These are phyloP conservation scores for Penicillium turbatum DNA, from an alignment of 495 filamentous ascomycete species.

Conservation along the genomic window DNA sequence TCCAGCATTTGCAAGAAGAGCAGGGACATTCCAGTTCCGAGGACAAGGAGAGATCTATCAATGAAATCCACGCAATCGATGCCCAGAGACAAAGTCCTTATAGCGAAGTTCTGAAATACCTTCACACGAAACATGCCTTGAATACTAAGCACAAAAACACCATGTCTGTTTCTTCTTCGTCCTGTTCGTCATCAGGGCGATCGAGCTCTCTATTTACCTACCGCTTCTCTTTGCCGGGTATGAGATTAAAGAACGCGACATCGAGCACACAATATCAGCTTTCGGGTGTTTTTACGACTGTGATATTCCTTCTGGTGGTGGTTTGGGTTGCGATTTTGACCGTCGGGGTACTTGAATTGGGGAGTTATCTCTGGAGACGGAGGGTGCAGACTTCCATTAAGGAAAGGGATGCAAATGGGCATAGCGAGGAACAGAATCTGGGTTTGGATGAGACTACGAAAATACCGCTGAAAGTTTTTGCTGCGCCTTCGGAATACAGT, in stretches of 20 bases:
- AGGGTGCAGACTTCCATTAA: not conserved
- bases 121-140: not conserved
- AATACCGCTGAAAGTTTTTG: slow-evolving; percentile 3
- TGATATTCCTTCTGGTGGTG: slow-evolving; percentile 21
- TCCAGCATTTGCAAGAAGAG: not conserved
- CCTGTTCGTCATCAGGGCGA: slow-evolving; percentile 3
- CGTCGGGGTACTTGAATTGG: slow-evolving; percentile 25
- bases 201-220: slow-evolving; percentile 16
- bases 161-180: not conserved
- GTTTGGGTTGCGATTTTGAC: slow-evolving; percentile 28
- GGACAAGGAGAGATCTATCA: not conserved
- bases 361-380: slow-evolving; percentile 19
- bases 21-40: not conserved
- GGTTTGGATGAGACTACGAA: slow-evolving; percentile 9
- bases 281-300: slow-evolving; percentile 16
- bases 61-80: not conserved
- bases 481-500: not conserved
- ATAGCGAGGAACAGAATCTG: not conserved
- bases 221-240: slow-evolving; percentile 13
- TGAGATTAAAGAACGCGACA: slow-evolving; percentile 10
- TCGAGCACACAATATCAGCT: slow-evolving; percentile 9
- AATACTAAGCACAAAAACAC: not conserved
- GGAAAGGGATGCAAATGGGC: not conserved
- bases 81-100: slow-evolving; percentile 11
- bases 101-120: slow-evolving; percentile 11